A percentile compares a stretch with the other conserved stretches of the same genome.
phyloP scores from a whole-genome alignment of 2,329 filamentous ascomycete species.

The Claviceps lovelessii region DNA sequence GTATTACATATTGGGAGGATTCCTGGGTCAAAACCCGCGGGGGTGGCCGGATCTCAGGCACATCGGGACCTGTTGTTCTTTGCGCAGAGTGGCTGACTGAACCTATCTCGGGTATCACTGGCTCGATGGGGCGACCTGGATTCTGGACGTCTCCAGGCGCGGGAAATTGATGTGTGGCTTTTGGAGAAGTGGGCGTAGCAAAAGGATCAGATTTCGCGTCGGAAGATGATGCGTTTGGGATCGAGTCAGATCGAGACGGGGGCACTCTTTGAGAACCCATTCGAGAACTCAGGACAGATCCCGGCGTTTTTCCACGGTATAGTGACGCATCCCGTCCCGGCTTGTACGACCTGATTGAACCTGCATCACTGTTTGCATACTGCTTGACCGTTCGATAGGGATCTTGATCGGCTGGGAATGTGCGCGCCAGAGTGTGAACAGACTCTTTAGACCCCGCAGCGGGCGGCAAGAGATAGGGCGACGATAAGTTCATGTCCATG shows the following conservation, averaged over 20 bases:
- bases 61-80: conserved; percentile 9
- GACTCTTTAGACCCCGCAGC: conserved; percentile 69
- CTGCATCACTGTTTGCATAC: conserved; percentile 43
- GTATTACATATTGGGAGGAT: conserved; percentile 11
- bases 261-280: conserved; percentile 15
- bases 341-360: conserved; percentile 40
- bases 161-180: conserved; percentile 13
- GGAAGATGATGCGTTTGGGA: conserved; percentile 24
- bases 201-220: conserved; percentile 23
- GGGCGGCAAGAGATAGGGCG: conserved; percentile 87
- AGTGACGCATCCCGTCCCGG: conserved; percentile 29
- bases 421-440: conserved; percentile 68
- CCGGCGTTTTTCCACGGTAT: conserved; percentile 26
- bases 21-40: conserved; percentile 17
- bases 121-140: conserved; percentile 17
- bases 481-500: conserved; percentile 62
- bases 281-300: conserved; percentile 14
- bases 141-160: conserved; percentile 11
- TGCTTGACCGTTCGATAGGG: conserved; percentile 57
- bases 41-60: conserved; percentile 17
- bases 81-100: conserved; percentile 19
- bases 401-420: conserved; percentile 61
- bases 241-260: conserved; percentile 26
- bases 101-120: conserved; percentile 26
- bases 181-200: conserved; percentile 19